Evolutionary conservation across 208 protist species (phyloP), one percentile per base, ranked within the genome.

Genomic region (Trypanosoma vivax): DNA sequence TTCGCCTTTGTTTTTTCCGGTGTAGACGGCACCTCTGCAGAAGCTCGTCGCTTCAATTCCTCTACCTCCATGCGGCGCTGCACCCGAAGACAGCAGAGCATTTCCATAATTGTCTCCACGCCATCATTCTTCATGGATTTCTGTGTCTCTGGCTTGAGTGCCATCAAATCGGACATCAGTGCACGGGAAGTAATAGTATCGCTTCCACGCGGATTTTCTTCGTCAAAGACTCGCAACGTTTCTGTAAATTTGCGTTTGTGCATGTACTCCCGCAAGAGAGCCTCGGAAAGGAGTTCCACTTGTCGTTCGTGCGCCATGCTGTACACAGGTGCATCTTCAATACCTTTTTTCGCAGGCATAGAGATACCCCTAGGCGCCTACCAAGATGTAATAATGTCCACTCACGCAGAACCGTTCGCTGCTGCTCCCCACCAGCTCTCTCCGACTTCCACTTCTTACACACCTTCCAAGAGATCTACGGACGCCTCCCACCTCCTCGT

Each of bases 71-170:
- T 9, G 4, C 83, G 74, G 19, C 78, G 73, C 63, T 82, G 79
- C 19, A 93, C 77, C 9, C 85, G 81, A 54, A 90, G 65, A 35
- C 65, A 73, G 56, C 86, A 91, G 21, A 95, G 68, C 82, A 90
- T 89, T 51, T 96, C 89, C 82, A 96, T 94, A 41, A 96, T 92
- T 6, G 83, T 96, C 58, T 87, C 76, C n/a, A 88, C 73, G 1
- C 83, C 81, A 7, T 76, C 71, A 11, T 6, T 55, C 68, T 90
- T 94, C 56, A 92, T 65, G 7, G 62, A 52, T 45, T 63, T 49
- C 50, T 83, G 75, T 1, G 66, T 73, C 10, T 66, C 65, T 3
- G 53, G 16, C 7, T 66, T 23, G 25, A 94, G 67, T 18, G 71
- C 67, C 86, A 96, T 88, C 24, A 96, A 60, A 46, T 96, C 82